Base-by-base conservation (phyloP, 1,139 yeast species). In the Suhomyces wounanorum region DNA sequence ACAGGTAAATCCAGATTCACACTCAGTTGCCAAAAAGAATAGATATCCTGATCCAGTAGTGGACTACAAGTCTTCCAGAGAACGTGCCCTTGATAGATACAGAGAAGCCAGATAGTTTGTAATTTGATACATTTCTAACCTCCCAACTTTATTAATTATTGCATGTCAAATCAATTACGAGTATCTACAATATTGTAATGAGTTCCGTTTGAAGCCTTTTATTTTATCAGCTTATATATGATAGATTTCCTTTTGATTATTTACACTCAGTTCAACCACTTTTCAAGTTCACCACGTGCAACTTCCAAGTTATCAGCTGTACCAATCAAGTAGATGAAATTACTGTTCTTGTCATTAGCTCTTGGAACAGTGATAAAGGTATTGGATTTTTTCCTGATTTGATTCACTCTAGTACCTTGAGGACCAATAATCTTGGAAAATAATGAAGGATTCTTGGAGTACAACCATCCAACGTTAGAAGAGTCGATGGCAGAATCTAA, bases 401-500 rank as follows among this genome's bases (percentile, higher is more conserved):
- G 73, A 61, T 80, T 83, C 61, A 89, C 78, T 57, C 81, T 84
- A 35, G 84, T 69, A 44, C 97, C 97, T 59, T 82, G 85, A 21
- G 90, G 84, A 7, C 97, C 97, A 59, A 90, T 80, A 46, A 89
- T 76, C 66, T 78, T 80, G 52, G 87, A 79, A 58, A 76, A 75
- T n/a, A 54, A 55, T 1, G 71, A 59, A 21, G 78, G 70, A 52
- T 70, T 64, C 40, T 61, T 59, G 26, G 71, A 59, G 59, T 71
- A 73, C 50, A 69, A 67, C 80, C 81, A 77, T 17, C 72, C 81
- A 35, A 62, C 60, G 36, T 58, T 55, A 30, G 61, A 62, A 38
- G 78, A 72, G n/a, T 57, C 54, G 53, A 68, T 58, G 37, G 79
- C 79, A 38, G 57, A 60, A 28, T 60, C 67, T 58, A 76, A 68